phyloP scores from a whole-genome alignment of 1,284 basidiomycete genomes.

The Ustilago hordei region DNA sequence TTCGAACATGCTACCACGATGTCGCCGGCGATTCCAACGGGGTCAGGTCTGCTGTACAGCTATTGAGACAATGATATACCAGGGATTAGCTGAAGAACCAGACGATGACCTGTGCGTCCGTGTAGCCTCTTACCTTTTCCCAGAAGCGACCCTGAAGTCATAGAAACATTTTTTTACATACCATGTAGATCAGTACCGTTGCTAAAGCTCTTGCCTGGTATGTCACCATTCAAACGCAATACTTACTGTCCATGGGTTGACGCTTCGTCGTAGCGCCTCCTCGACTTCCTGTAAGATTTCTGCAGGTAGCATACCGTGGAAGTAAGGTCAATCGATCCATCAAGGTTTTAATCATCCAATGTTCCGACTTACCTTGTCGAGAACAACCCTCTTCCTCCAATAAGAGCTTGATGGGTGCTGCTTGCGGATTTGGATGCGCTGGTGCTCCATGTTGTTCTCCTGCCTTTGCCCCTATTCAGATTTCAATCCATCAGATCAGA shows the following conservation, averaged over 20 bases:
- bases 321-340: too few species aligned
- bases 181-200: neutral
- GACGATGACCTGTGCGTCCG: neutral
- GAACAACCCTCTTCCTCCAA: neutral
- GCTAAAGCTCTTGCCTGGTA: neutral
- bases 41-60: neutral
- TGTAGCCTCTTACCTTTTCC: neutral
- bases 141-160: neutral
- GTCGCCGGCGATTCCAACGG: neutral
- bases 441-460: neutral
- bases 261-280: neutral
- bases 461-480: neutral
- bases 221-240: neutral
- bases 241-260: neutral
- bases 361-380: neutral
- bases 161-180: neutral
- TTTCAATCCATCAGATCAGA: neutral
- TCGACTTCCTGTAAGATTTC: neutral
- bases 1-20: neutral
- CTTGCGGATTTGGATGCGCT: neutral
- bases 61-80: neutral
- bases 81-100: neutral
- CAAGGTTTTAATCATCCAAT: too few species aligned
- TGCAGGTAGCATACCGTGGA: neutral
- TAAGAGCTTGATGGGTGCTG: neutral